Conservation (phyloP, 2,329 filamentous ascomycete genomes). For the Acrodontium crateriforme region DNA sequence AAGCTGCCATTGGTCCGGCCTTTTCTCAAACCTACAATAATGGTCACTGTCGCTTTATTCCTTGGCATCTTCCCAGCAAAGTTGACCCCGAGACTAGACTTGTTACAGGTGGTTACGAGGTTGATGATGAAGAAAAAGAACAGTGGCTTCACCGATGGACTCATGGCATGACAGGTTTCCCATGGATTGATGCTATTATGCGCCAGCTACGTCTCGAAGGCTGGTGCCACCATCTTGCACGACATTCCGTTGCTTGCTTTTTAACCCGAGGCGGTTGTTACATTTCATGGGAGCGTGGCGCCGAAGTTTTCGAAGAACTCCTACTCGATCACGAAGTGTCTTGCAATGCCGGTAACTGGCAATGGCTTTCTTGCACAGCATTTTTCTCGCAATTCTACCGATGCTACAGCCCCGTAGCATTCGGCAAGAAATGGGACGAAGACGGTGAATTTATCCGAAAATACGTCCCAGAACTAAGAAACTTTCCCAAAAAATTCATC, state of each 20-base stretch:
- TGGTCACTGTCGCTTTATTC: conserved; percentile 55
- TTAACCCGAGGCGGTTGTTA: conserved; percentile 69
- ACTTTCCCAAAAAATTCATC: conserved; percentile 54
- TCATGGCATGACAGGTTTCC: conserved; percentile 56
- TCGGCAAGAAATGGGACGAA: conserved; percentile 64
- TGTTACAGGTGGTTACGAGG: conserved; percentile 46
- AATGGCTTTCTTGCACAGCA: conserved; percentile 62
- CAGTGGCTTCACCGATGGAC: conserved; percentile 56
- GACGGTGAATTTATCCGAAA: conserved; percentile 49
- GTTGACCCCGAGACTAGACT: conserved; percentile 33
- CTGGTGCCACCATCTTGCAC: conserved; percentile 68
- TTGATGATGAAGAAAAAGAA: conserved; percentile 51
- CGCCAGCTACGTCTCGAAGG: conserved; percentile 56
- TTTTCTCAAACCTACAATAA: conserved; percentile 57
- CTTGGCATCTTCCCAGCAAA: conserved; percentile 61
- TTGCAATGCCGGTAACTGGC: conserved; percentile 65
- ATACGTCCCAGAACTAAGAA: conserved; percentile 53
- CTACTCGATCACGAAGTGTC: conserved; percentile 62
- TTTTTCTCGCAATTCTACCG: conserved; percentile 62
- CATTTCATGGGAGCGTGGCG: conserved; percentile 64
- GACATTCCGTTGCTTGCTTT: conserved; percentile 68
- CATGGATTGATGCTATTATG: conserved; percentile 72
- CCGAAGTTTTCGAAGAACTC: conserved; percentile 64
- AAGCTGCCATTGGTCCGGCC: conserved; percentile 49
- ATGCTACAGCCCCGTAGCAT: conserved; percentile 56